Evolutionary conservation across 148 eudicot species (phyloP), one percentile per base, ranked within the genome.

Genomic region (Selenicereus undatus): DNA sequence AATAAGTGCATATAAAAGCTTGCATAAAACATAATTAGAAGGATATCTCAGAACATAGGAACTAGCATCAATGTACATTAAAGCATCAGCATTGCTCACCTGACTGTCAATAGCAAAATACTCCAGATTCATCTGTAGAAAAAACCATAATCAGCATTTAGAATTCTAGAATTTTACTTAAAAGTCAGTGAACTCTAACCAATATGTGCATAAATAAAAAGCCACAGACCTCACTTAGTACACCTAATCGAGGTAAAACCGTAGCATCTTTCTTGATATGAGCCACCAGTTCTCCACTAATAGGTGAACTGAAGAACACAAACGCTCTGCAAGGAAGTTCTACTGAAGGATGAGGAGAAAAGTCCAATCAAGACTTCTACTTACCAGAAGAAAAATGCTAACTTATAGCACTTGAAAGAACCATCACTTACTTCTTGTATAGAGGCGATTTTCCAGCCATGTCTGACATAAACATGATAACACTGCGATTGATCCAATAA

Each of bases 71-170:
- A 35, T 26, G 56, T 3, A 79, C 10, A 70, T 52, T 29, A 51
- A 64, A 39, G 43, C 36, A 18, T 65, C 29, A 54, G n/a, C 50
- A 45, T 45, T 24, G 27, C 79, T 36, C 82, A 95, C 98, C 98
- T 95, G 98, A 86, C 94, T 93, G 82, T 95, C 98, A 74, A 95
- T 84, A 70, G 98, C 92, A 86, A 93, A 90, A 87, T 88, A 93
- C 86, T 95, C 98, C 94, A 95, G 88, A 88, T 95, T 95, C 97
- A 95, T 95, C 98, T 95, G 96, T 86, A 91, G 9, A 62, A 75
- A 78, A 60, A 81, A 80, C 79, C 82, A 82, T 74, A 56, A 73
- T 69, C 52, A 80, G 32, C 78, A 79, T 74, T 80, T 54, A 73
- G 5, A 24, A 21, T 60, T 30, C 45, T 48, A 48, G 27, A 66